Conservation (phyloP, 2,329 filamentous ascomycete genomes). For the Penicillium sp. region DNA sequence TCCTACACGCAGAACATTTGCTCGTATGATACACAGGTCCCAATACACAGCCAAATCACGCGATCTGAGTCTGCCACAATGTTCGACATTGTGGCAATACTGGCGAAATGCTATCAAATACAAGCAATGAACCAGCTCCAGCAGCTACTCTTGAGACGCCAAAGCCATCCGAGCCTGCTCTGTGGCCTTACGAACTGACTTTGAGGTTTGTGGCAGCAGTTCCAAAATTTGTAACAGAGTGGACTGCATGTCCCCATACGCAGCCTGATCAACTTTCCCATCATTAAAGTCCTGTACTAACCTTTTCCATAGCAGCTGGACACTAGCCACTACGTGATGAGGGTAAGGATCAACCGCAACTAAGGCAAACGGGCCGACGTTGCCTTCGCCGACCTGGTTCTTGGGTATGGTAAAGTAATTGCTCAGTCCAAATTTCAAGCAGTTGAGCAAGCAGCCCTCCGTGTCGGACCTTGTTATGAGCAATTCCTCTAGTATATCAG, state of each 20-base stretch:
- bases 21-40: no score
- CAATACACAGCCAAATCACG: no score
- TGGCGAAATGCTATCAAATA: not conserved
- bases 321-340: conserved; percentile 29
- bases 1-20: no score
- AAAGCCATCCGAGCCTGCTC: conserved; percentile 14
- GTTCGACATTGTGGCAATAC: no score
- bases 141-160: not conserved
- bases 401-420: conserved; percentile 23
- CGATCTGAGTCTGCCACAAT: no score
- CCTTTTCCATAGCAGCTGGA: conserved; percentile 28
- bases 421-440: conserved; percentile 28
- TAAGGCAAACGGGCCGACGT: conserved; percentile 21
- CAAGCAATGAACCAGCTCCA: not conserved
- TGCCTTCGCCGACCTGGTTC: not conserved
- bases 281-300: conserved; percentile 25
- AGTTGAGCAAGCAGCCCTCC: conserved; percentile 27
- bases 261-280: conserved; percentile 23
- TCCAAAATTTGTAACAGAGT: conserved; percentile 25
- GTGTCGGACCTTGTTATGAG: conserved; percentile 21
- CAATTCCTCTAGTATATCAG: conserved; percentile 25
- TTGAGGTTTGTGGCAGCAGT: conserved; percentile 30
- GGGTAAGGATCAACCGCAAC: conserved; percentile 33
- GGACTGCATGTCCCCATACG: conserved; percentile 22
- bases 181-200: conserved; percentile 25